Conservation (phyloP, 306 rosid genomes). For the Prunus dulcis region DNA sequence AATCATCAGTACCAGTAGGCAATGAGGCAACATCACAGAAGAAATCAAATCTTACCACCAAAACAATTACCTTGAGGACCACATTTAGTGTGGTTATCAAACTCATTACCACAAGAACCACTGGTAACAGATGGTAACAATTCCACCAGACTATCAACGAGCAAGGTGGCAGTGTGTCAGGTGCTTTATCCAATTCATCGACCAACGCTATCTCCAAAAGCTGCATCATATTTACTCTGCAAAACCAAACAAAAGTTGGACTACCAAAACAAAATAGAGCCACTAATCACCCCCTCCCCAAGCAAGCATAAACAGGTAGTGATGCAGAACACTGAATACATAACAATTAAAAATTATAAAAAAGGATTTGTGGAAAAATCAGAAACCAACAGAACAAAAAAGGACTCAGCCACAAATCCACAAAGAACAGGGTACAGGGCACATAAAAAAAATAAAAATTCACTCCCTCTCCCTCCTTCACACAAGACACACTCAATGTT, state of each 20-base stretch:
- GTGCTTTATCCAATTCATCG: constrained; percentile 55
- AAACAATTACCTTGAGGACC: constrained; percentile 67
- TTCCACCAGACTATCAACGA: constrained; percentile 51
- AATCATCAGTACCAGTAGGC: not conserved
- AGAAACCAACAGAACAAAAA: not conserved
- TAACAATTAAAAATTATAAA: not conserved
- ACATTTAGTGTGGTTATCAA: constrained; percentile 46
- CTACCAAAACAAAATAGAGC: not conserved
- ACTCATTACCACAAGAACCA: constrained; percentile 38
- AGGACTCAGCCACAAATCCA: not conserved
- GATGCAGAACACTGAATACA: not conserved
- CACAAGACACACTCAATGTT: not conserved
- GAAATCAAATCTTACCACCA: not conserved
- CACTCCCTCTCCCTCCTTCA: not conserved
- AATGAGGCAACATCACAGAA: not conserved
- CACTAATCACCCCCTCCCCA: not conserved
- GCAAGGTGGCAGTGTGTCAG: constrained; percentile 42
- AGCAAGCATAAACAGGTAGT: not conserved
- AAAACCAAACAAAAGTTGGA: constrained; percentile 29
- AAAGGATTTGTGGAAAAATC: not conserved
- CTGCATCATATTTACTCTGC: constrained; percentile 64
- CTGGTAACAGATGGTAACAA: constrained; percentile 43
- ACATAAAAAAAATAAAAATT: not conserved
- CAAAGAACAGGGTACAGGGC: not conserved
- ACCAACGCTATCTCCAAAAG: constrained; percentile 74